These are phyloP conservation scores for Trichosporon sp. DNA, from an alignment of 1,284 basidiomycete species.

Conservation along the genomic window DNA sequence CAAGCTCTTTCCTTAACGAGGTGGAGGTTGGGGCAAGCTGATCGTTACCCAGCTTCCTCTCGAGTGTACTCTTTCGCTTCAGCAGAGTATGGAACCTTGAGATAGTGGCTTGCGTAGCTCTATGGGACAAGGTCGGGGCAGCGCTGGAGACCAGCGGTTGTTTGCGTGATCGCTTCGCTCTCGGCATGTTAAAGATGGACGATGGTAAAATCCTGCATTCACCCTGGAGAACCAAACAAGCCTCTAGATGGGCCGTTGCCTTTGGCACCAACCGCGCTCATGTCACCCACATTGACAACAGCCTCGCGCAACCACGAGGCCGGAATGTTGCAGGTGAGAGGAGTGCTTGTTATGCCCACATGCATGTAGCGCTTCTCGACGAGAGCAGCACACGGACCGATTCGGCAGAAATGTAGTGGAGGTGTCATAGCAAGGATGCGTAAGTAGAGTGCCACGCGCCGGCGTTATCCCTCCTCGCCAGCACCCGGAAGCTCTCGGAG, in stretches of 20 bases:
- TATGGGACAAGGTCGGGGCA: conserved; percentile 35
- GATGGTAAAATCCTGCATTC: not conserved
- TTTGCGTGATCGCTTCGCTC: conserved; percentile 28
- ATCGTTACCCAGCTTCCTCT: conserved; percentile 27
- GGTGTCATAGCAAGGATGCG: no score
- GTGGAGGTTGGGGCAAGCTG: not conserved
- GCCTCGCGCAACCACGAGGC: no score
- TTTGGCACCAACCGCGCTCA: no score
- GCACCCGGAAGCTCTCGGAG: conserved; percentile 17
- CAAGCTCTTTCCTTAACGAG: conserved; percentile 47
- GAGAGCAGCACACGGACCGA: no score
- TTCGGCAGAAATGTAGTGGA: no score
- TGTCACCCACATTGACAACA: no score
- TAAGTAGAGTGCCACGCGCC: not conserved
- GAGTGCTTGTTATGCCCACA: no score
- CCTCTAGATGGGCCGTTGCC: no score
- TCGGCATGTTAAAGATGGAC: conserved; percentile 11
- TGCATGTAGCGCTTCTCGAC: no score
- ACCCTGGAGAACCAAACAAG: conserved; percentile 4
- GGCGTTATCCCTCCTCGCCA: conserved; percentile 13
- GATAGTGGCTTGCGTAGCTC: conserved; percentile 51
- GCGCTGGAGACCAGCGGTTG: conserved; percentile 21
- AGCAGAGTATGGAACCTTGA: conserved; percentile 52
- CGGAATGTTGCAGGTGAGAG: no score
- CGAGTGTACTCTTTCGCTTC: conserved; percentile 45